These are phyloP conservation scores for Oxyria digyna DNA, from an alignment of 148 eudicot species.

Conservation along the genomic window DNA sequence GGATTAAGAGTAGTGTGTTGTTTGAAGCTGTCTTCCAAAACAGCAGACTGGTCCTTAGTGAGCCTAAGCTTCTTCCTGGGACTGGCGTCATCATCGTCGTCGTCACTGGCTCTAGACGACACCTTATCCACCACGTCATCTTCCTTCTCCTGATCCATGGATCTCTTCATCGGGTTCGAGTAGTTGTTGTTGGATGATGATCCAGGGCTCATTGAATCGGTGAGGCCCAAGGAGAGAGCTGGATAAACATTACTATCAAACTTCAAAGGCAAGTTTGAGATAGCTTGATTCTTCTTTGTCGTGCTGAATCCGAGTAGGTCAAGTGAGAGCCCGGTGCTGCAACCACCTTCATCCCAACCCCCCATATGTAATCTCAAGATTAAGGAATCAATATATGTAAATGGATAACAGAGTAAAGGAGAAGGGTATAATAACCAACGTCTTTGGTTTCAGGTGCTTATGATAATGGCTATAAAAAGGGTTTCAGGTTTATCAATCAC, in stretches of 20 bases:
- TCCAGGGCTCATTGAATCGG: background rate
- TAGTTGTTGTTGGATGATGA: conserved; percentile 5
- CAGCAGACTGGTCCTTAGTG: conserved; percentile 6
- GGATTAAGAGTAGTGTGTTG: conserved; percentile 9
- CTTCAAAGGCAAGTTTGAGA: background rate
- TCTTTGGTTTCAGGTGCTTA: background rate
- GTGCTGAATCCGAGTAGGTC: background rate
- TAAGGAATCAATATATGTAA: background rate
- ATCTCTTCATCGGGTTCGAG: background rate
- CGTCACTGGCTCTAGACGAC: conserved; percentile 2
- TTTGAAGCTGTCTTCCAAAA: conserved; percentile 5
- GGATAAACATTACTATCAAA: background rate
- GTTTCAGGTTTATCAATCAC: background rate
- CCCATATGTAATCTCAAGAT: too few relatives aligned
- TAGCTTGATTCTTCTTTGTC: background rate
- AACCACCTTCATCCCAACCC: conserved; percentile 1
- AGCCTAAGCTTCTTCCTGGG: conserved; percentile 12
- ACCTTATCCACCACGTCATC: background rate
- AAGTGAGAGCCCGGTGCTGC: conserved; percentile 4
- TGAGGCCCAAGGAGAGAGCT: conserved; percentile 1
- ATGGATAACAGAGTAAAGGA: background rate
- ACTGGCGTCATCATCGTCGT: conserved; percentile 5
- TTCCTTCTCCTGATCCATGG: background rate
- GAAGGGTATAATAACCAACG: background rate
- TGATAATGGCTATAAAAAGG: conserved; percentile 3